phyloP scores from a whole-genome alignment of 441 rosid species.

The Euphorbia corollata region DNA sequence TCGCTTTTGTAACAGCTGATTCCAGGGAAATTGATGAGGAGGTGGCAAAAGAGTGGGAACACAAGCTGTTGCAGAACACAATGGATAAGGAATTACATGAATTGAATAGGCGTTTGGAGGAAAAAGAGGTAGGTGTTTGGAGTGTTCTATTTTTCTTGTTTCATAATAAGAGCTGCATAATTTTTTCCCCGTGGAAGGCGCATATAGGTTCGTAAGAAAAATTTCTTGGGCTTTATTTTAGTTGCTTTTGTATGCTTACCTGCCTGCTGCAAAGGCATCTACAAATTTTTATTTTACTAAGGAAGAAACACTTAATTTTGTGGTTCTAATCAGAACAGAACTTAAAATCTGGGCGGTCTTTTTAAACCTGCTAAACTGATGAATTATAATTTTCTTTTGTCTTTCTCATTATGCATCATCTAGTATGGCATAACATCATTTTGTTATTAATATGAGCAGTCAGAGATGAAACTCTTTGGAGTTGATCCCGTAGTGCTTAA shows the following conservation, averaged over 20 bases:
- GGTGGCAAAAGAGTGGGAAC: slow-evolving; percentile 95
- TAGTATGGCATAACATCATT: slow-evolving; percentile 6
- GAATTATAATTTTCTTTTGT: background rate
- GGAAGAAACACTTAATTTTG: background rate
- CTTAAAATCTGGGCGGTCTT: background rate
- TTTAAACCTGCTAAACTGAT: background rate
- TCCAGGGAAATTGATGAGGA: slow-evolving; percentile 72
- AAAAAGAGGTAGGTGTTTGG: slow-evolving; percentile 58
- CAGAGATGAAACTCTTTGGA: slow-evolving; percentile 89
- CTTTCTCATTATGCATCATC: background rate
- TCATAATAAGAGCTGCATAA: slow-evolving; percentile 5
- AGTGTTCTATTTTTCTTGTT: slow-evolving; percentile 20
- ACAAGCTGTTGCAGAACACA: slow-evolving; percentile 74
- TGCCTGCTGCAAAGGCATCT: background rate
- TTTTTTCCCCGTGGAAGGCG: slow-evolving; percentile 2
- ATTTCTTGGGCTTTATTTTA: background rate
- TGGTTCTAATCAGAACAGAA: background rate
- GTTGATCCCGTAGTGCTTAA: slow-evolving; percentile 62
- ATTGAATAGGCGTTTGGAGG: slow-evolving; percentile 77
- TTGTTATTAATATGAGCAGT: slow-evolving; percentile 37
- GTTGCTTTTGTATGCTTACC: background rate
- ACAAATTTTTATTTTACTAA: background rate
- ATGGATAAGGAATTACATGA: slow-evolving; percentile 94
- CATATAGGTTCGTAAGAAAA: background rate
- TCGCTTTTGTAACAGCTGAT: slow-evolving; percentile 45